Evolutionary conservation across 371 early-diverging fungal species (phyloP), one percentile per base, ranked within the genome.

Genomic region (Mortierella sp.): DNA sequence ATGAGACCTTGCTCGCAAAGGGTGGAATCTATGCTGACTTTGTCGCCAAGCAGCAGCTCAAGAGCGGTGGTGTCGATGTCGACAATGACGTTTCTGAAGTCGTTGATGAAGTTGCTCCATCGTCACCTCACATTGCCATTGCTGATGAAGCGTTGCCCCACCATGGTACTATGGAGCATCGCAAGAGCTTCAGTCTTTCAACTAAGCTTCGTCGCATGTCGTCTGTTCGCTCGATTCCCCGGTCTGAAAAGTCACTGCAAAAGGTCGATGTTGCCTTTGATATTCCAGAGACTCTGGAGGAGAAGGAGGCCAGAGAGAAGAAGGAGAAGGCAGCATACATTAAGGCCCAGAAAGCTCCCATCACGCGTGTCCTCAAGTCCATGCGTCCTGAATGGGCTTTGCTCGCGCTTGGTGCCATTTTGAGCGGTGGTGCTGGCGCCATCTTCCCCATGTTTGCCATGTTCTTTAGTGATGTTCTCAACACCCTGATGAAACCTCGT

Each of bases 301-400:
- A 87, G 60, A 64, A 81, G 6, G 85, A 86, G 60, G 57, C 59
- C 37, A 78, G 79, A 14, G 78, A 81, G 30, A 80, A 84, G 78
- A 83, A 81, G 55, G 83, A 81, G 44, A 67, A 61, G 39, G 79
- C 75, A 19, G 83, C 82, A 39, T 24, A 37, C 9, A 80, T 79
- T 59, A 82, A 79, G 65, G 69, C 81, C 30, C 81, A 80, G 48
- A 82, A 72, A 44, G 85, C 83, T 11, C 87, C 87, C 41, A 61
- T 87, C 11, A 50, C 52, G 14, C 80, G 82, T 34, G 85, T 87
- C 11, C 62, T 85, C 50, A 60, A 59, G 21, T 61, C 68, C 28
- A 87, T 87, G 87, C 79, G 81, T 34, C 76, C 85, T 21, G 87
- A 87, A 62, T 87, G 86, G 87, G 59, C 46, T 6, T 79, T 50